Percentiles rank a stretch among this genome's conserved stretches.
phyloP scores from a whole-genome alignment of 768 basidiomycete species.

The Boletus pseudo-olivaceus region DNA sequence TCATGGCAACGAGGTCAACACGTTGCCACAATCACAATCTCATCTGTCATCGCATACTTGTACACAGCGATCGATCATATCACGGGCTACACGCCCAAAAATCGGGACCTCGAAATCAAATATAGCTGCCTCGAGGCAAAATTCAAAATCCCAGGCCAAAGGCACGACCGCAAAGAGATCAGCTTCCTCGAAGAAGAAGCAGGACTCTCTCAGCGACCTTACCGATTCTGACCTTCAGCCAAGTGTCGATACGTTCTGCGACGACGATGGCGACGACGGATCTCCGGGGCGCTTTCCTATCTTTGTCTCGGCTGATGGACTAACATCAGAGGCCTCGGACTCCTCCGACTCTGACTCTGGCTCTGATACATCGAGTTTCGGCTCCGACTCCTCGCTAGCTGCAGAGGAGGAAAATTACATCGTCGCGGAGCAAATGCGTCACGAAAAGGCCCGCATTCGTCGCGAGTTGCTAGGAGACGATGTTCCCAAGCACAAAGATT shows the following conservation, averaged over 20 bases:
- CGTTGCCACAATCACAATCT: constrained; percentile 36
- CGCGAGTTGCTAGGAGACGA: constrained; percentile 60
- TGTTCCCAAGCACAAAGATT: constrained; percentile 37
- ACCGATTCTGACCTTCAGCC: constrained; percentile 30
- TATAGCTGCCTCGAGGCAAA: constrained; percentile 31
- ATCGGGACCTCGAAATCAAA: constrained; percentile 28
- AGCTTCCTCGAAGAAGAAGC: constrained; percentile 20
- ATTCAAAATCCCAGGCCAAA: constrained; percentile 39
- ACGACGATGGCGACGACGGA: constrained; percentile 29
- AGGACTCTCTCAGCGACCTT: constrained; percentile 12
- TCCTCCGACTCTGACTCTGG: constrained; percentile 42
- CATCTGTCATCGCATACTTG: constrained; percentile 28
- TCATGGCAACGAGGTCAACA: constrained; percentile 33
- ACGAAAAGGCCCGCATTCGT: constrained; percentile 49
- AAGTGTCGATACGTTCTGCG: constrained; percentile 34
- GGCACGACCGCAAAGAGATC: constrained; percentile 31
- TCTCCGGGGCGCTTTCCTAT: constrained; percentile 53
- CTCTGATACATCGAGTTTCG: constrained; percentile 36
- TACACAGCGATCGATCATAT: constrained; percentile 19
- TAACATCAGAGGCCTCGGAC: constrained; percentile 48
- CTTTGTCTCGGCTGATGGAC: constrained; percentile 61
- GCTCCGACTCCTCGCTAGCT: constrained; percentile 54
- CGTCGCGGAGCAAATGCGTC: constrained; percentile 43
- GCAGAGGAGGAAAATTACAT: constrained; percentile 64
- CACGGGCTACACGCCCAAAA: constrained; percentile 24